Evolutionary conservation across 768 basidiomycete genomes (phyloP).

Genomic region (Phaeotremella skinneri): DNA sequence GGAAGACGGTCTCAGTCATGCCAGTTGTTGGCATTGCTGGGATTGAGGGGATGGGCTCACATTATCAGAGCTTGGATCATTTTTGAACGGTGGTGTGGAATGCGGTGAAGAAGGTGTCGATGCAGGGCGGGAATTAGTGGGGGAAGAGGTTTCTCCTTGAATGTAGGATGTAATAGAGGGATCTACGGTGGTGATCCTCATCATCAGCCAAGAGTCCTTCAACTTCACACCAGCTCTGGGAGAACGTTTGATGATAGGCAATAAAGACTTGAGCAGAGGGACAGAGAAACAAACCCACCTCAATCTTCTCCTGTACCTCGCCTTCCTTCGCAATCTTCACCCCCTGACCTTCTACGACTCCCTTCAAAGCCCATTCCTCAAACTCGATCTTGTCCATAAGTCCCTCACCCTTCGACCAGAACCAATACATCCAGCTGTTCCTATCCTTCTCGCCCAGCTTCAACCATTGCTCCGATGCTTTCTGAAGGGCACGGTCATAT

Average conservation of each 20-base stretch:
- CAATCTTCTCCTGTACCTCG: slow-evolving; percentile 23
- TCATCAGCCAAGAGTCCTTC: not conserved
- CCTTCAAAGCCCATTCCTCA: slow-evolving; percentile 53
- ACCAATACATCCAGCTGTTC: slow-evolving; percentile 41
- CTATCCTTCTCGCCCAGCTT: slow-evolving; percentile 41
- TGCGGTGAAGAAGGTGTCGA: slow-evolving; percentile 37
- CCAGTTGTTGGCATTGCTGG: slow-evolving; percentile 9
- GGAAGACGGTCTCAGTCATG: slow-evolving; percentile 20
- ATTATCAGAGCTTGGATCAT: slow-evolving; percentile 38
- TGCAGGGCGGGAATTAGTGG: slow-evolving; percentile 40
- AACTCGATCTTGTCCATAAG: slow-evolving; percentile 53
- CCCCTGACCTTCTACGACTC: slow-evolving; percentile 41
- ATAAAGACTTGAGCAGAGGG: slow-evolving; percentile 1
- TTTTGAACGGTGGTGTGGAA: slow-evolving; percentile 47
- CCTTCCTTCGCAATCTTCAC: slow-evolving; percentile 34
- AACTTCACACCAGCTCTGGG: not conserved
- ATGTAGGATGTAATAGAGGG: slow-evolving; percentile 36
- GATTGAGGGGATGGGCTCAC: slow-evolving; percentile 25
- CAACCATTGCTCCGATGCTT: slow-evolving; percentile 44
- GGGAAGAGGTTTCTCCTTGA: slow-evolving; percentile 36
- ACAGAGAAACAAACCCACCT: slow-evolving; percentile 38
- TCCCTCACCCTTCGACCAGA: slow-evolving; percentile 48
- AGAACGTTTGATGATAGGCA: not conserved
- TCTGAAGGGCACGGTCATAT: slow-evolving; percentile 23
- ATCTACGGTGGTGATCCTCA: slow-evolving; percentile 24